phyloP scores from a whole-genome alignment of 306 rosid species.

The Vigna angularis region DNA sequence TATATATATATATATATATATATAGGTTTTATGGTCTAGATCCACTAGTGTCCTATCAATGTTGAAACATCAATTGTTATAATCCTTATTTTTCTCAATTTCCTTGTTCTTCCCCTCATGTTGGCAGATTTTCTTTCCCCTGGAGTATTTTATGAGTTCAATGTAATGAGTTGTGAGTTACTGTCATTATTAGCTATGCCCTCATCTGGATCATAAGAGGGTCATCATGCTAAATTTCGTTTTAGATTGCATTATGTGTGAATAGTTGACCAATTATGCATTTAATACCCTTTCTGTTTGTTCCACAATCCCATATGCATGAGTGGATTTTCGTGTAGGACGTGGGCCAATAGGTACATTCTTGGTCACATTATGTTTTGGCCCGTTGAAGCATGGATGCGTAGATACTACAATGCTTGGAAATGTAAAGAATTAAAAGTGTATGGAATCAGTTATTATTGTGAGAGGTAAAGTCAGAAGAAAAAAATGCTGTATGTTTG shows the following conservation, averaged over 20 bases:
- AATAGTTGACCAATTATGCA: constrained; percentile 5
- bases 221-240: neutral
- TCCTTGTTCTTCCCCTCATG: constrained; percentile 3
- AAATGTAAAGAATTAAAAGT: neutral
- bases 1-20: constrained; percentile 37
- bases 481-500: neutral
- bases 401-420: neutral
- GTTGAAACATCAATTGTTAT: constrained; percentile 33
- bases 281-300: constrained; percentile 4
- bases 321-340: constrained; percentile 6
- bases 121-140: neutral
- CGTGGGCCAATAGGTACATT: constrained; percentile 3
- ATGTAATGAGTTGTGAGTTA: neutral
- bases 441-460: neutral
- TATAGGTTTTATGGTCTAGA: constrained; percentile 38
- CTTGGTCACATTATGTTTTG: neutral
- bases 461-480: constrained; percentile 9
- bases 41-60: constrained; percentile 26
- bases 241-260: neutral
- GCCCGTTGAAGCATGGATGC: neutral
- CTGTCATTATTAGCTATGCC: neutral
- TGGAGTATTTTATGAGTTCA: neutral
- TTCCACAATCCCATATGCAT: constrained; percentile 26
- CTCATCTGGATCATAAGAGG: neutral
- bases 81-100: constrained; percentile 18